Conservation (phyloP, 441 rosid species). For the Aquilaria agallochum region DNA sequence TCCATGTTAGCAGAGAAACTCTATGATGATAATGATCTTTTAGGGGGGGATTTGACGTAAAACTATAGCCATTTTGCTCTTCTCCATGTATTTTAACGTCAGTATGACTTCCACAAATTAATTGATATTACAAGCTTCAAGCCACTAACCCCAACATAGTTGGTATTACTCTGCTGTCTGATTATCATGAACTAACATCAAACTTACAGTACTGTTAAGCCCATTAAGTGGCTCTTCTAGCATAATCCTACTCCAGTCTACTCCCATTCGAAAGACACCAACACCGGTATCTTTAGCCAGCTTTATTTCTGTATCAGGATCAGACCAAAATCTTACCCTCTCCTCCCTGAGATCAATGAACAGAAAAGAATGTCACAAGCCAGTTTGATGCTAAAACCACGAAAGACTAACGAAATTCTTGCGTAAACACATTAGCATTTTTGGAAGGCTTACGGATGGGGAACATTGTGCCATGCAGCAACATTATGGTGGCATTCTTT, state of each 20-base stretch:
- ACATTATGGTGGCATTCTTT: slow-evolving; percentile 67
- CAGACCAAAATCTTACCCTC: slow-evolving; percentile 94
- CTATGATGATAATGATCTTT: too few species aligned
- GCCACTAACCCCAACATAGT: too few species aligned
- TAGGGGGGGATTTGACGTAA: too few species aligned
- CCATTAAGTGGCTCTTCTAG: slow-evolving; percentile 81
- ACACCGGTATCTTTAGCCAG: slow-evolving; percentile 87
- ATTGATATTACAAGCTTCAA: too few species aligned
- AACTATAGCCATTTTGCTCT: too few species aligned
- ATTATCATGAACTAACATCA: slow-evolving; percentile 14
- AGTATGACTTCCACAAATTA: too few species aligned
- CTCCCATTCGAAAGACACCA: slow-evolving; percentile 85
- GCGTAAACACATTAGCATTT: neutral
- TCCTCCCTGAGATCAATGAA: slow-evolving; percentile 61
- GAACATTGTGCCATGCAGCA: slow-evolving; percentile 93
- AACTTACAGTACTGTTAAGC: slow-evolving; percentile 60
- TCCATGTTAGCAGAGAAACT: too few species aligned
- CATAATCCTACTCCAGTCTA: slow-evolving; percentile 91
- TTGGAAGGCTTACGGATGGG: slow-evolving; percentile 65
- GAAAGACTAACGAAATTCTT: neutral
- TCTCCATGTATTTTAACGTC: too few species aligned
- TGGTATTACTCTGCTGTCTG: too few species aligned
- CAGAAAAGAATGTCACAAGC: slow-evolving; percentile 11
- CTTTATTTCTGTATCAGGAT: slow-evolving; percentile 86
- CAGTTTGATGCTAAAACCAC: neutral